Conservation (phyloP, 2,329 filamentous ascomycete species). For the Trichoderma sp. region DNA sequence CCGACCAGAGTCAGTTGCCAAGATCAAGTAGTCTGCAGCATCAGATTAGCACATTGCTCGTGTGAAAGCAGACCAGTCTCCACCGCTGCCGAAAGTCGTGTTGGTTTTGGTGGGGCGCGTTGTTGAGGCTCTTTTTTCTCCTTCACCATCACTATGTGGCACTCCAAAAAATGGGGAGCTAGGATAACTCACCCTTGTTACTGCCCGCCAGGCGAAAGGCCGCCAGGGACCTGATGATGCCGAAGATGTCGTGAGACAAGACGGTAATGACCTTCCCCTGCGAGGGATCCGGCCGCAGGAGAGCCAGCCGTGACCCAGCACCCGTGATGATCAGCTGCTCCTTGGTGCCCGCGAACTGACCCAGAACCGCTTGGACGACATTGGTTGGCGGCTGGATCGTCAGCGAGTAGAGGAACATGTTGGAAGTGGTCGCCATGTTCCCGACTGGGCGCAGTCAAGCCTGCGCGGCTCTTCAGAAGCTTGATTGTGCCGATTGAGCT, state of each 20-base stretch:
- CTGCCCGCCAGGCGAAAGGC: conserved; percentile 91
- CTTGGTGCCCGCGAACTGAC: conserved; percentile 93
- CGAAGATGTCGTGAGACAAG: conserved; percentile 91
- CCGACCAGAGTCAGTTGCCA: conserved; percentile 92
- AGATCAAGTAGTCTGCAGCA: conserved; percentile 84
- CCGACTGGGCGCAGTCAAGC: conserved; percentile 52
- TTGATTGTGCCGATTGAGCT: conserved; percentile 35
- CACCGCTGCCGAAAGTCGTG: conserved; percentile 25
- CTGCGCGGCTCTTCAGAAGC: conserved; percentile 49
- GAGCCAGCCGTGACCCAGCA: conserved; percentile 83
- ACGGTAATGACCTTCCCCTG: conserved; percentile 85
- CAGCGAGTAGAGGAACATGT: conserved; percentile 98
- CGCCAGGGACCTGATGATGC: conserved; percentile 86
- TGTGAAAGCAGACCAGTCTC: conserved; percentile 36
- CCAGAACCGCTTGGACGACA: conserved; percentile 86
- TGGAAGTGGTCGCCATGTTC: conserved; percentile 93
- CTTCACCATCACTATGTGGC: conserved; percentile 29
- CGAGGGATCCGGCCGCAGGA: conserved; percentile 82
- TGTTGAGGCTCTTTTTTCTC: conserved; percentile 30
- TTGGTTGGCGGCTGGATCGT: conserved; percentile 92
- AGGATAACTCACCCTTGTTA: conserved; percentile 80
- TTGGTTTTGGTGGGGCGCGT: conserved; percentile 32
- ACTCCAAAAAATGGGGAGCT: conserved; percentile 20
- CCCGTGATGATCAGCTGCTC: conserved; percentile 97
- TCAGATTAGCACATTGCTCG: conserved; percentile 36